phyloP scores from a whole-genome alignment of 2,329 filamentous ascomycete species.

The Aspergillus novofumigatus region DNA sequence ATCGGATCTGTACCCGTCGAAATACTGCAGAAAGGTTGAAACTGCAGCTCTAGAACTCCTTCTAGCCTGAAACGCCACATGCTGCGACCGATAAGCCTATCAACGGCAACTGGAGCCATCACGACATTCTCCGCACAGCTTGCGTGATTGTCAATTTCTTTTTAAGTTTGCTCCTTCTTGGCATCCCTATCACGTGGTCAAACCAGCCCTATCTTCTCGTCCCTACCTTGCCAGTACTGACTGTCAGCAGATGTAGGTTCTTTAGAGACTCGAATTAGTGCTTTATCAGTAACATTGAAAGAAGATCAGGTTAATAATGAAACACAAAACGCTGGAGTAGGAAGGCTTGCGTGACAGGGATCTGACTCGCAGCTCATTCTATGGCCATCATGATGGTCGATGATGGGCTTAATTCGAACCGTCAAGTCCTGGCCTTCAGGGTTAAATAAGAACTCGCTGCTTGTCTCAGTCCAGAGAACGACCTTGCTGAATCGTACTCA shows the following conservation, averaged over 20 bases:
- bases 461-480: no score
- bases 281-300: not conserved
- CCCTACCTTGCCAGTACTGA: not conserved
- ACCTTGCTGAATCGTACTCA: no score
- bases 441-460: no score
- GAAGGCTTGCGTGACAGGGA: not conserved
- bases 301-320: not conserved
- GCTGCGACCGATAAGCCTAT: not conserved
- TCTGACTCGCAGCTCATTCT: not conserved
- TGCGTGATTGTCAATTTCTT: conserved; percentile 20
- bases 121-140: conserved; percentile 21
- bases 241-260: no score
- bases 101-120: conserved; percentile 9
- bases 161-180: not conserved
- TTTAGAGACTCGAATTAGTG: not conserved
- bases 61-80: conserved; percentile 4
- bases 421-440: no score
- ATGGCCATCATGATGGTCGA: not conserved
- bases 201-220: not conserved
- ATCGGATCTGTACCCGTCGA: not conserved
- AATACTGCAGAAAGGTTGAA: not conserved
- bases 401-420: no score
- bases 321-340: not conserved
- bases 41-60: not conserved
- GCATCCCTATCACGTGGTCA: not conserved